Conservation (phyloP, 305 asterid genomes). For the Ajuga reptans region DNA sequence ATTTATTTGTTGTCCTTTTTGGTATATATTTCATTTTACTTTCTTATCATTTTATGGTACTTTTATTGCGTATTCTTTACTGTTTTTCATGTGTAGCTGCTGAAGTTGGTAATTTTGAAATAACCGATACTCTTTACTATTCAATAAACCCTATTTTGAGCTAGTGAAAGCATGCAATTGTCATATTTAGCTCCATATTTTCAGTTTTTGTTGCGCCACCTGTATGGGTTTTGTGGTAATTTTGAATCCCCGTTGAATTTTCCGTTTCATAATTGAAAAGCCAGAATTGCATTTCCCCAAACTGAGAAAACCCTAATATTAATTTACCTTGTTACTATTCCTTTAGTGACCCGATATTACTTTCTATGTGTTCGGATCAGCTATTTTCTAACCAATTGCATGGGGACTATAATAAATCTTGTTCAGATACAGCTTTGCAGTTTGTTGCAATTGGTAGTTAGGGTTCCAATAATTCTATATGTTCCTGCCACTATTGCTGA, state of each 20-base stretch:
- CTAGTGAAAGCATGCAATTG: constrained; percentile 17
- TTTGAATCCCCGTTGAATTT: too few relatives aligned
- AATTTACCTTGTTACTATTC: not conserved
- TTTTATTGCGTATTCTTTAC: constrained; percentile 23
- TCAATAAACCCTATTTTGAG: constrained; percentile 39
- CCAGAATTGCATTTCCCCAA: constrained; percentile 6
- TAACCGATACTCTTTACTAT: constrained; percentile 2
- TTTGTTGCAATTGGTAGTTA: constrained; percentile 20
- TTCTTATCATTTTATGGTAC: constrained; percentile 20
- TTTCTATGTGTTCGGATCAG: constrained; percentile 1
- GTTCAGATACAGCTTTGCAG: constrained; percentile 7
- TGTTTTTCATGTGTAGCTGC: not conserved
- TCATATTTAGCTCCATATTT: not conserved
- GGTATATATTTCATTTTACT: constrained; percentile 11
- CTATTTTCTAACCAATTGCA: not conserved
- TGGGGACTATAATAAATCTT: not conserved
- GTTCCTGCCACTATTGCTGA: too few relatives aligned
- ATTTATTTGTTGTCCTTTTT: constrained; percentile 24
- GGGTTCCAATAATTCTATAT: constrained; percentile 27
- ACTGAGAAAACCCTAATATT: constrained; percentile 34
- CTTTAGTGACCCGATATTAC: constrained; percentile 5
- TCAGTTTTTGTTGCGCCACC: not conserved
- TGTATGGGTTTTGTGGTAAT: constrained; percentile 16
- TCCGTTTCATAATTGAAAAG: constrained; percentile 1
- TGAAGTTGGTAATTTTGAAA: constrained; percentile 19